These are phyloP conservation scores for Chimonanthus salicifolius DNA, from an alignment of 164 flowering plant species.

Conservation along the genomic window DNA sequence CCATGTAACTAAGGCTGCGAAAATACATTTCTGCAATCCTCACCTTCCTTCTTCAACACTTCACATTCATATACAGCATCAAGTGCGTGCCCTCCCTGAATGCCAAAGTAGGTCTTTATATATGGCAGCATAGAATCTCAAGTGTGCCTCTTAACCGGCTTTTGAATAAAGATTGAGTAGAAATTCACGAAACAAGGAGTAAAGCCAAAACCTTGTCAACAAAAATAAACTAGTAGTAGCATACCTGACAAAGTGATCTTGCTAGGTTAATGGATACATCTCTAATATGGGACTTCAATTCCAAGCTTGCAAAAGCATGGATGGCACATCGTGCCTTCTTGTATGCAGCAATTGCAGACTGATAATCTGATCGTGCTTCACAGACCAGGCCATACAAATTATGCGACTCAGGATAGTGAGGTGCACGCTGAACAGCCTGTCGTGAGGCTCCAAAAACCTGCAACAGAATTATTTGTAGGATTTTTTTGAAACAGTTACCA, in stretches of 20 bases:
- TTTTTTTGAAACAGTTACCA: too few species aligned
- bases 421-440: constrained; percentile 83
- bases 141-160: not conserved
- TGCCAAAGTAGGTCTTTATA: constrained; percentile 5
- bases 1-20: not conserved
- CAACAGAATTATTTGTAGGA: not conserved
- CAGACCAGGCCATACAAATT: constrained; percentile 70
- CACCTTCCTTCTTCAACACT: constrained; percentile 59
- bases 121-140: not conserved
- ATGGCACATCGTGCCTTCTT: constrained; percentile 55
- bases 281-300: constrained; percentile 27
- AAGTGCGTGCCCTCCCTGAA: constrained; percentile 62
- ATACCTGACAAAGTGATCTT: constrained; percentile 67
- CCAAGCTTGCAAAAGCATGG: constrained; percentile 20
- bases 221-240: not conserved
- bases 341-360: constrained; percentile 58
- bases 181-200: not conserved
- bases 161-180: not conserved
- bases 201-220: not conserved
- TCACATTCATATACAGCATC: constrained; percentile 73
- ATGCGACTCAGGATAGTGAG: constrained; percentile 79
- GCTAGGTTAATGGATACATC: constrained; percentile 76
- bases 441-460: constrained; percentile 81
- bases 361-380: constrained; percentile 69
- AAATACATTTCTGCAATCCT: constrained; percentile 1